Conservation (phyloP, 345 rosid species). For the Ricinus communis region DNA sequence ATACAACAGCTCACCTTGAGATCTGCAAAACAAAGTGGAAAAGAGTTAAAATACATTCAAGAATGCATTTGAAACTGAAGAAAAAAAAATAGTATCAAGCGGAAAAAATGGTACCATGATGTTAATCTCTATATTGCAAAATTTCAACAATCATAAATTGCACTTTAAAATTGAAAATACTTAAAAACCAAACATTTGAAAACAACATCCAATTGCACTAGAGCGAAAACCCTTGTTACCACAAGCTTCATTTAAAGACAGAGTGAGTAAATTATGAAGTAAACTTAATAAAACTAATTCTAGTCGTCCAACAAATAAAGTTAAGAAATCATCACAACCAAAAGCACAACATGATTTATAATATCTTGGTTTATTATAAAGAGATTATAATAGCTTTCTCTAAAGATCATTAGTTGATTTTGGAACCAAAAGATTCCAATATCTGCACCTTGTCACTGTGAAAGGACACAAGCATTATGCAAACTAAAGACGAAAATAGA, state of each 20-base stretch:
- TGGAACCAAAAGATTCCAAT: no score
- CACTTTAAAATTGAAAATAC: not conserved
- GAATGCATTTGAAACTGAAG: not conserved
- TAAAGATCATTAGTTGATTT: no score
- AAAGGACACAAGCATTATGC: no score
- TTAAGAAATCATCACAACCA: not conserved
- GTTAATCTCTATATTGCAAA: not conserved
- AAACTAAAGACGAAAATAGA: no score
- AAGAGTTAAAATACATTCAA: constrained; percentile 14
- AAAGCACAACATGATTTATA: not conserved
- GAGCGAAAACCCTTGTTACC: no score
- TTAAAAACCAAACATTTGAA: not conserved
- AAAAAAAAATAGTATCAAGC: constrained; percentile 12
- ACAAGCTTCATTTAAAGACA: not conserved
- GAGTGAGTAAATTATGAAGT: not conserved
- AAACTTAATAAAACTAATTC: not conserved
- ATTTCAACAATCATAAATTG: not conserved
- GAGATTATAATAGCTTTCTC: no score
- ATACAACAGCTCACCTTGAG: constrained; percentile 72
- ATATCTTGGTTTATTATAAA: no score
- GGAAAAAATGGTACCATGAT: constrained; percentile 5
- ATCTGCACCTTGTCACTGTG: no score
- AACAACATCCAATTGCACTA: no score
- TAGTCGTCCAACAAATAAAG: not conserved
- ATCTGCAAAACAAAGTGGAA: constrained; percentile 59